Evolutionary conservation across 2,329 filamentous ascomycete species (phyloP), one percentile per base, ranked within the genome.

Genomic region (Botrytis tulipae): DNA sequence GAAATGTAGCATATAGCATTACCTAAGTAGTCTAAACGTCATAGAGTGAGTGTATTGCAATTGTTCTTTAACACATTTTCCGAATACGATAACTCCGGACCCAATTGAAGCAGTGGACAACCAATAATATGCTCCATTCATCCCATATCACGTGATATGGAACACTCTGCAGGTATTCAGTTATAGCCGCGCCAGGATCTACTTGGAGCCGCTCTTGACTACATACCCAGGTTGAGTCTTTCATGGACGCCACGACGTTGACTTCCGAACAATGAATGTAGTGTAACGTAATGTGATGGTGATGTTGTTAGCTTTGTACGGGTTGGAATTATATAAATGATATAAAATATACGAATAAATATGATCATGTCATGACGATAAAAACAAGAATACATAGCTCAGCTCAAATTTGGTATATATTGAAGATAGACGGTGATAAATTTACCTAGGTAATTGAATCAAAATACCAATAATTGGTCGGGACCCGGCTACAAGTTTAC

Each of bases 31-130:
- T 42, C 61, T 63, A 63, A 63, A 63, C 61, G 61, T 63, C 61
- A 63, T 63, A 29, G 37, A 62, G 60, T 42, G 14, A n/a, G 48
- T 14, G 18, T 29, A 8, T 18, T 35, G n/a, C 25, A n/a, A 9
- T 29, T 29, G n/a, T 14, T 32, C 48, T 51, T 67, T 40, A 14
- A 51, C 18, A 7, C 25, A 51, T 67, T 67, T 67, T 67, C 65
- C 65, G 65, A 67, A 67, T 67, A 68, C 65, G 65, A 68, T 42
- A 29, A 14, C 22, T 37, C 35, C 25, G 16, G 46, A 40, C 46
- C 4, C 48, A 40, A 22, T 68, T 29, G 22, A 68, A 57, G 46
- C 14, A 68, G 29, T 18, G 51, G n/a, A 29, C 10, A 57, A 18
- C 65, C 65, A 68, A 57, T 57, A 1, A 32, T 3, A 66, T 48